Conservation (phyloP, 163 green algal species). For the Prototheca wickerhamii region DNA sequence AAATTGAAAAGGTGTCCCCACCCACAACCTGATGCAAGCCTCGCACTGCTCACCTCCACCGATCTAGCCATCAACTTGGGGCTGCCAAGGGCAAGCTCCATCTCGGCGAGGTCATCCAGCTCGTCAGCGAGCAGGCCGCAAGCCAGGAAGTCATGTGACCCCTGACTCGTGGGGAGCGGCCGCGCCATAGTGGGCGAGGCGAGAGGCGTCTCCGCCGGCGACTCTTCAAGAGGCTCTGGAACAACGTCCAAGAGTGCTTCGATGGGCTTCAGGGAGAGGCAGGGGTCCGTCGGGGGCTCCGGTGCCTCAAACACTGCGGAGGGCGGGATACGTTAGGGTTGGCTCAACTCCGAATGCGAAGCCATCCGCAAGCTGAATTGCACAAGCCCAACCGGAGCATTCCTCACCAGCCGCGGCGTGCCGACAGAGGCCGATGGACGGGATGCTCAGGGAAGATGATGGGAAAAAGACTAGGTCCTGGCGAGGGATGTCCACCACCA, state of each 20-base stretch:
- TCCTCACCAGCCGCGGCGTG: neutral
- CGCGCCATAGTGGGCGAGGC: neutral
- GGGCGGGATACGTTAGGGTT: too few relatives aligned
- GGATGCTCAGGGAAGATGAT: neutral
- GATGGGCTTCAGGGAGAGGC: too few relatives aligned
- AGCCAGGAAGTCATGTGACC: constrained; percentile 5
- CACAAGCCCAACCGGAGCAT: neutral
- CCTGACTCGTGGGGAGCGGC: neutral
- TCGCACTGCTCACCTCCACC: neutral
- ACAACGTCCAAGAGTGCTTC: too few relatives aligned
- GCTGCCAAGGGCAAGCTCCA: neutral
- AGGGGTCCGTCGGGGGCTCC: too few relatives aligned
- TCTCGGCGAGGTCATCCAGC: constrained; percentile 10
- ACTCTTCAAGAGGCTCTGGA: too few relatives aligned
- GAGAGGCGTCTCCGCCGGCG: neutral
- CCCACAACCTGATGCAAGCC: neutral
- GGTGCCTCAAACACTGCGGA: too few relatives aligned
- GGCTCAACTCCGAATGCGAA: too few relatives aligned
- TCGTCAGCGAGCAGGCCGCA: constrained; percentile 22
- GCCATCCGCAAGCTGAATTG: neutral
- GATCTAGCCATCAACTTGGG: constrained; percentile 11
- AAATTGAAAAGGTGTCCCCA: too few relatives aligned
- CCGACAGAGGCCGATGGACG: neutral
- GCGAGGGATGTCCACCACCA: too few relatives aligned
- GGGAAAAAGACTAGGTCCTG: too few relatives aligned